A percentile compares a stretch with the other conserved stretches of the same genome.
phyloP scores from a whole-genome alignment of 129 eudicot species.

The Artemisia argyi region DNA sequence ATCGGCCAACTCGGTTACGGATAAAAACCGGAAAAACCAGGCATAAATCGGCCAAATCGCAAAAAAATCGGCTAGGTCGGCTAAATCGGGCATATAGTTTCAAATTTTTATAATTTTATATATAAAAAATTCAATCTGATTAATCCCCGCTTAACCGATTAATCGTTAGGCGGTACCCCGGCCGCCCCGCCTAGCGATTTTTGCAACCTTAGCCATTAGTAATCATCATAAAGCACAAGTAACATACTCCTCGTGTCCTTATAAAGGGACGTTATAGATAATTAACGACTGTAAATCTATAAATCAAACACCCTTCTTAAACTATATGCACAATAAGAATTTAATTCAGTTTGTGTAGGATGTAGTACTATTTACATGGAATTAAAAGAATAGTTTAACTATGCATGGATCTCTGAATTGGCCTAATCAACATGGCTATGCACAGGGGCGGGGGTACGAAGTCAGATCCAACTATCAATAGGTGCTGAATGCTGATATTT shows the following conservation, averaged over 20 bases:
- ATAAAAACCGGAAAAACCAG: too few species aligned
- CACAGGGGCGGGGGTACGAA: background rate
- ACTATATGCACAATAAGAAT: background rate
- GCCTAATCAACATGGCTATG: background rate
- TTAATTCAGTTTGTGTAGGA: background rate
- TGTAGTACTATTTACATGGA: background rate
- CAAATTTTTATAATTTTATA: too few species aligned
- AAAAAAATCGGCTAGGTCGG: too few species aligned
- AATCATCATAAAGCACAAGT: background rate
- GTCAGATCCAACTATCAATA: slow-evolving; percentile 2
- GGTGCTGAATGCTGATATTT: background rate
- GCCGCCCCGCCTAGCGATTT: too few species aligned
- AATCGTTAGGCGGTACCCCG: too few species aligned
- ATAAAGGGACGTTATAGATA: background rate
- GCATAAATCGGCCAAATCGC: too few species aligned
- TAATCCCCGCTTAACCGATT: too few species aligned
- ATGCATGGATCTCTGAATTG: background rate
- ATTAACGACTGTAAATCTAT: background rate
- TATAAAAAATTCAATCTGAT: too few species aligned
- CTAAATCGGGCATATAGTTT: too few species aligned
- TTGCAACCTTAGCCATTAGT: too few species aligned
- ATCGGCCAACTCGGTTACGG: too few species aligned
- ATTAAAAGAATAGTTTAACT: background rate
- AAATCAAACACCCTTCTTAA: background rate
- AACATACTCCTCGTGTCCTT: background rate